Evolutionary conservation across 768 basidiomycete genomes (phyloP).

Genomic region (Pholiota conissans): DNA sequence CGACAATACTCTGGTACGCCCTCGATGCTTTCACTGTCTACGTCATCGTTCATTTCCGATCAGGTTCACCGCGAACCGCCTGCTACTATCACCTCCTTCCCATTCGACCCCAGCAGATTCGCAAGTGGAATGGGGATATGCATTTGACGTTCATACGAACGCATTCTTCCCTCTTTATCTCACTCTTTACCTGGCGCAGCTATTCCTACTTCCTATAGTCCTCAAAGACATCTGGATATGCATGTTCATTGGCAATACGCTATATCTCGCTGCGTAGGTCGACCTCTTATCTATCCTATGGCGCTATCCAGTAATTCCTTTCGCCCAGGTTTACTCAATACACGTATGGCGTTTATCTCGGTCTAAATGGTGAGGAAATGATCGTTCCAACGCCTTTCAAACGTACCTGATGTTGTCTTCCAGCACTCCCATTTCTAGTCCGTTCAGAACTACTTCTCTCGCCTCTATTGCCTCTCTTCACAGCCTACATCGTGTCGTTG

Average conservation of each 20-base stretch:
- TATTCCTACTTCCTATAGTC: conserved; percentile 83
- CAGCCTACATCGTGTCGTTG: conserved; percentile 81
- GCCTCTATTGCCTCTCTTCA: conserved; percentile 84
- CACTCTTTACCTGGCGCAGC: conserved; percentile 85
- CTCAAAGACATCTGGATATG: conserved; percentile 92
- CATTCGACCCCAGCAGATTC: conserved; percentile 72
- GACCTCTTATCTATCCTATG: background rate
- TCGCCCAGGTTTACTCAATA: conserved; percentile 77
- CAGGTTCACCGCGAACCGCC: conserved; percentile 72
- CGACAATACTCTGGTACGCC: conserved; percentile 74
- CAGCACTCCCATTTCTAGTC: conserved; percentile 92
- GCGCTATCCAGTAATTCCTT: conserved; percentile 8
- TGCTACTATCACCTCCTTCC: conserved; percentile 69
- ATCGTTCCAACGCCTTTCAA: conserved; percentile 8
- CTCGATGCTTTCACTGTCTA: conserved; percentile 9
- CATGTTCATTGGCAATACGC: conserved; percentile 87
- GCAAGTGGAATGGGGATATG: conserved; percentile 88
- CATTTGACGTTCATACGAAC: conserved; percentile 96
- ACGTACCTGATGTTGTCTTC: conserved; percentile 6
- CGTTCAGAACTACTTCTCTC: conserved; percentile 90
- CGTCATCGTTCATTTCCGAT: background rate
- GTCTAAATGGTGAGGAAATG: conserved; percentile 69
- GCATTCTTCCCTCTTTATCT: conserved; percentile 95
- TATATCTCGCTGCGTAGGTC: conserved; percentile 83
- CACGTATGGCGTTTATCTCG: conserved; percentile 87